These are phyloP conservation scores for Entelexis sorbosivorans DNA, from an alignment of 1,139 yeast species.

Conservation along the genomic window DNA sequence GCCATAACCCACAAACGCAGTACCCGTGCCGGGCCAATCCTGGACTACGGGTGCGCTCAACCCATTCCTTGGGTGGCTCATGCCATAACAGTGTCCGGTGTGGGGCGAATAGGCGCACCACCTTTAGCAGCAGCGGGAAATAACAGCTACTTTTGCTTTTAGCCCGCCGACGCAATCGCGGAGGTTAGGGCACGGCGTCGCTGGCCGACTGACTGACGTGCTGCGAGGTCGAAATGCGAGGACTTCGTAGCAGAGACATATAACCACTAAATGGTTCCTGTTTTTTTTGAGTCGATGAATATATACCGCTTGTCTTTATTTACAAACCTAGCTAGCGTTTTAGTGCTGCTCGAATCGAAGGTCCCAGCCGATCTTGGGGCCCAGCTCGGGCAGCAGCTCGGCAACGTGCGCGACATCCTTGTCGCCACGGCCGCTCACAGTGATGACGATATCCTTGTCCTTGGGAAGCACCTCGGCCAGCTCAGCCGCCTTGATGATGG, in stretches of 20 bases:
- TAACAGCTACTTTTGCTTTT: not conserved
- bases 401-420: conserved; percentile 98
- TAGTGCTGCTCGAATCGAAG: conserved; percentile 54
- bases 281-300: too few relatives aligned
- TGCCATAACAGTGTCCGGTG: not conserved
- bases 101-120: not conserved
- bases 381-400: conserved; percentile 76
- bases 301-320: too few relatives aligned
- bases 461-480: conserved; percentile 73
- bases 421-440: conserved; percentile 97
- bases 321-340: not conserved
- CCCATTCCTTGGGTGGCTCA: not conserved
- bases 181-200: not conserved
- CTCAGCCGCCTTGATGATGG: conserved; percentile 80
- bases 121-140: not conserved
- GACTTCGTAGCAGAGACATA: too few relatives aligned
- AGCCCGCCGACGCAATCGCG: not conserved
- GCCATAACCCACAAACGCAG: conserved; percentile 13
- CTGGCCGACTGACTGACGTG: too few relatives aligned
- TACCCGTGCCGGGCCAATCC: conserved; percentile 17
- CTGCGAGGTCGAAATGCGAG: too few relatives aligned
- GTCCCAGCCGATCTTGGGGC: conserved; percentile 92
- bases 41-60: not conserved
- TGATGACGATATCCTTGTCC: conserved; percentile 74
- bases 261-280: too few relatives aligned